Evolutionary conservation across 2,329 filamentous ascomycete species (phyloP).

Genomic region (Scolecobasidium constrictum): DNA sequence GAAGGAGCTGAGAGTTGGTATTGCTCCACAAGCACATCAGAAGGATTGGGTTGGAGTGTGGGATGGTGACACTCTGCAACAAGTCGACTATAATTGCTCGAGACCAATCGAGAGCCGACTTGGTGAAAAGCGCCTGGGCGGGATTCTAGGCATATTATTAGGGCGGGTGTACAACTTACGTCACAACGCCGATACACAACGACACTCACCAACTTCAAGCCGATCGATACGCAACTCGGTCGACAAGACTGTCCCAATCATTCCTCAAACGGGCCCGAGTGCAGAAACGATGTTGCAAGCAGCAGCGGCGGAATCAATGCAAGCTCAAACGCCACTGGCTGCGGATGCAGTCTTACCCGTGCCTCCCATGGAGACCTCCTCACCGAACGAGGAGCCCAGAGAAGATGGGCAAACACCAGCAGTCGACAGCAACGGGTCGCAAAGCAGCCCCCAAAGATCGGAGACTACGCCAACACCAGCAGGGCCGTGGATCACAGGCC

Average conservation of each 20-base stretch:
- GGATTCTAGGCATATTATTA: constrained; percentile 57
- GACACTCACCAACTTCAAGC: constrained; percentile 5
- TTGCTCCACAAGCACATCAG: constrained; percentile 45
- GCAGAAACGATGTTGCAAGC: background rate
- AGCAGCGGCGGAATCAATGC: background rate
- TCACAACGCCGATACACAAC: constrained; percentile 20
- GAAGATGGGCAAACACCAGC: background rate
- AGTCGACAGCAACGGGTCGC: background rate
- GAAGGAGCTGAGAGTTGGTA: constrained; percentile 62
- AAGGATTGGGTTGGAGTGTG: constrained; percentile 49
- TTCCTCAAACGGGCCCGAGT: background rate
- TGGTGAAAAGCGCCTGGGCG: constrained; percentile 53
- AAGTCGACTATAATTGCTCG: constrained; percentile 47
- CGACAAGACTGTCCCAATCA: background rate
- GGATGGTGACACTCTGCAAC: constrained; percentile 51
- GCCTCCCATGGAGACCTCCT: background rate
- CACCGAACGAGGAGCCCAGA: background rate
- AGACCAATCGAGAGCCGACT: constrained; percentile 45
- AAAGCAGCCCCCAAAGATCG: background rate
- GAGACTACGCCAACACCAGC: background rate
- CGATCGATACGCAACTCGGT: constrained; percentile 6
- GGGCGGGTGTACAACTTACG: constrained; percentile 54
- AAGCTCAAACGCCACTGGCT: background rate
- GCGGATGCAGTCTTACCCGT: background rate
- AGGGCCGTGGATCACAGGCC: constrained; percentile 5